Base-by-base conservation (phyloP, 495 filamentous ascomycete genomes). In the Hyaloscypha hepaticicola region DNA sequence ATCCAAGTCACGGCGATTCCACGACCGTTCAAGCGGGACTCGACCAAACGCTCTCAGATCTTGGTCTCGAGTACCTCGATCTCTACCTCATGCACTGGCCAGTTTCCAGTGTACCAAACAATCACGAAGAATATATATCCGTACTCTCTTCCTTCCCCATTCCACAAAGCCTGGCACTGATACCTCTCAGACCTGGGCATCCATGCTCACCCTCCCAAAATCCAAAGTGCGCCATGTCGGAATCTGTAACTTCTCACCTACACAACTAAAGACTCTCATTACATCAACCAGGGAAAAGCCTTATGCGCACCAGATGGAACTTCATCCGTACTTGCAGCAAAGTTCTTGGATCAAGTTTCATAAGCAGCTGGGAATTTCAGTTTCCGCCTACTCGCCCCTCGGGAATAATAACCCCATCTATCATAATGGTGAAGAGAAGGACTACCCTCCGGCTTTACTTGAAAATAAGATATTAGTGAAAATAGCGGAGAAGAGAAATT, bases 291-390 rank as follows among this genome's bases (percentile, higher is more conserved):
- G 75, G 38, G 77, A 92, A 49, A 73, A 87, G 2, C 92, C 92
- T 12, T 90, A 90, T 12, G 89, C 85, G 64, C 93, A 95, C 79
- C 91, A 94, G 83, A 91, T 94, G 71, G 91, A 96, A 78, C 90
- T 92, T 77, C 89, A 93, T 78, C 88, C 88, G 19, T 81, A 80
- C 12, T 83, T 93, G n/a, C 90, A 90, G 1, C 90, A 93, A 78
- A 85, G 90, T 73, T 89, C 91, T 69, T 87, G 91, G 67, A 84
- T 90, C 50, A 86, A 90, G 67, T 81, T 85, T 63, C 90, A 87
- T 77, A 82, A 79, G 50, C 76, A 79, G 58, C 87, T 87, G 77
- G 87, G 87, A 50, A 91, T 92, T 63, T 83, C 87, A 67, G 74
- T 92, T 69, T 87, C 88, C 41, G 89, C 89, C 12, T 92, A 90